These are phyloP conservation scores for Erysimum cheiranthoides DNA, from an alignment of 345 rosid genomes.

Conservation along the genomic window DNA sequence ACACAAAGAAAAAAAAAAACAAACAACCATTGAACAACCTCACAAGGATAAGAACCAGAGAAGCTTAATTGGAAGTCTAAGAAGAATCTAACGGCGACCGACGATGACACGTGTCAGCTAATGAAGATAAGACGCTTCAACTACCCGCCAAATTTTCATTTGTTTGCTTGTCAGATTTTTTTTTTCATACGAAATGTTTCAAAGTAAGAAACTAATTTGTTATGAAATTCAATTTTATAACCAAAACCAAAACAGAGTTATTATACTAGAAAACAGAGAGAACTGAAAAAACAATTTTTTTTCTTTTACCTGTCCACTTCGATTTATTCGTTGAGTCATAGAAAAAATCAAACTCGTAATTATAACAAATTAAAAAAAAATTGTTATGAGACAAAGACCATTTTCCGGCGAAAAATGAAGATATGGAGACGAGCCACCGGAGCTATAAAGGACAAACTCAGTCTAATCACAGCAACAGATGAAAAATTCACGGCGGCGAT, in stretches of 20 bases:
- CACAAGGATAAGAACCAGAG: slow-evolving; percentile 7
- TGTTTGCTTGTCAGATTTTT: background rate
- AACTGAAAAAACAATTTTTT: background rate
- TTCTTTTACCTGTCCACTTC: too few species aligned
- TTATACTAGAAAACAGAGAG: background rate
- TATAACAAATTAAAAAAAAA: background rate
- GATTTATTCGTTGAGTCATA: background rate
- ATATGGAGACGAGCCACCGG: slow-evolving; percentile 63
- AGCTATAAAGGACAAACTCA: slow-evolving; percentile 64
- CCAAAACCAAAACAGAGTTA: background rate
- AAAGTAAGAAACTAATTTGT: background rate
- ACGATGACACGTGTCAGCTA: background rate
- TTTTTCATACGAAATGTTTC: background rate
- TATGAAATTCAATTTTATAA: background rate
- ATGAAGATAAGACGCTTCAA: background rate
- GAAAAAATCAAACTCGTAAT: background rate
- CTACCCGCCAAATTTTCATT: slow-evolving; percentile 17
- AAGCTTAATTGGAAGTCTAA: background rate
- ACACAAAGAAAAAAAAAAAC: background rate
- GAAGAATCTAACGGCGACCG: background rate
- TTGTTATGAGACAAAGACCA: background rate
- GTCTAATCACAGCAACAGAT: slow-evolving; percentile 49
- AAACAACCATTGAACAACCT: slow-evolving; percentile 21
- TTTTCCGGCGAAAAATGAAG: slow-evolving; percentile 42
- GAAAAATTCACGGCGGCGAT: slow-evolving; percentile 58